Base-by-base conservation (phyloP, 2,329 filamentous ascomycete species). In the Hypoxylon sp. region DNA sequence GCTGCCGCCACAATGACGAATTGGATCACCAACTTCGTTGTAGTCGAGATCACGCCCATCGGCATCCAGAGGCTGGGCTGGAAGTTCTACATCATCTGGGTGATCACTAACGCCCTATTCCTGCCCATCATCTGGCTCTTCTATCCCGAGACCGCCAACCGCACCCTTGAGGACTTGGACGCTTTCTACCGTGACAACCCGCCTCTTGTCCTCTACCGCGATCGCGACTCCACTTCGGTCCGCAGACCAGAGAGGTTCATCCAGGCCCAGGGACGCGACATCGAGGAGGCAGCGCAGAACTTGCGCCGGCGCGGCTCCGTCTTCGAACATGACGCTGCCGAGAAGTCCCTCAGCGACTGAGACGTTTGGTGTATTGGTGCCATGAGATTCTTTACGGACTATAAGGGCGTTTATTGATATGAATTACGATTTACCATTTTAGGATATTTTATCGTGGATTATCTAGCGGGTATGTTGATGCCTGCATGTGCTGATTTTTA, bases 11-110 rank as follows among this genome's bases (percentile, higher is more conserved):
- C 79, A 2, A 78, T 78, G 52, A 80, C 78, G 0, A 76, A 80
- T 58, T 82, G 80, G 80, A 61, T 76, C 47, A 74, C 72, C 39
- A 80, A 78, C 64, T 80, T 78, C 52, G 70, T 78, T 9, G 75
- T 78, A 13, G 75, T 77, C 55, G 74, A 78, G 51, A 68, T 78
- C 10, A 78, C 76, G 8, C 77, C 76, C 1, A 73, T 74, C 31
- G 76, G 76, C 3, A 71, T 77, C 13, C 74, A 82, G 22, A 84
- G 80, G 31, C 76, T 86, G 0, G 80, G 81, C 1, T 87, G 83
- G 80, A 81, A 81, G 58, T 86, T 83, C 73, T 87, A 83, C 75
- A 80, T 86, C 48, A 81, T 87, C 48, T 87, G 82, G 81, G 80
- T 81, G 1, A 79, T 83, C 10, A 81, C 83, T 54, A 83, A 82